Base-by-base conservation (phyloP, 441 rosid genomes). In the Macaranga tanarius region DNA sequence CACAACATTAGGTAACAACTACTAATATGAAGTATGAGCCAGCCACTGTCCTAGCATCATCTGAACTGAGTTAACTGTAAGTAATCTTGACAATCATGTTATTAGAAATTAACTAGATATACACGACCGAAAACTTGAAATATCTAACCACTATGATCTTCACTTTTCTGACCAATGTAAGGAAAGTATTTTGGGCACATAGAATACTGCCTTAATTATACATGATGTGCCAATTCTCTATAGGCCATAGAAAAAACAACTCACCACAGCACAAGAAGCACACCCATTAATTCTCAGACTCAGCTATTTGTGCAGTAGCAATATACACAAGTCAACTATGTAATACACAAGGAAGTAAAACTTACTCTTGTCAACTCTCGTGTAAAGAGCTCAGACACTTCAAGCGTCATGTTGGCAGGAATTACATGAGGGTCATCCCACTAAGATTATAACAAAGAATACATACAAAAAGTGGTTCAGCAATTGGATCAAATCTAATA, bases 341-440 rank as follows among this genome's bases (percentile, higher is more conserved):
- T 26, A 38, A 58, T n/a, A 48, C 17, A 54, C 40, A 64, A 71
- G 64, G 71, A 74, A 79, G 75, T 70, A 77, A 67, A 70, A 59
- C 69, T 86, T 88, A 90, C 98, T 89, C 96, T 83, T 58, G 92
- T 88, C 83, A 95, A 81, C 82, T 92, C 98, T 73, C 99, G 92
- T 44, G 90, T 79, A 77, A 92, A 92, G 75, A 95, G 83, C 85
- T 95, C 99, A 20, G 99, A 92, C 67, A 91, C 89, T 87, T 92
- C 99, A 75, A 84, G 73, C 6, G 98, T 86, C 99, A 95, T 88
- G 77, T 88, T 82, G 65, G 92, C 89, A 76, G 97, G 98, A 82
- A 95, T 82, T 65, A 92, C 92, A 34, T 83, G 81, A 83, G 90
- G 97, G 77, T 95, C 90, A 57, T 92, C 99, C 99, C 99, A 92